phyloP scores from a whole-genome alignment of 768 basidiomycete species.

The Tulasnella sp. region DNA sequence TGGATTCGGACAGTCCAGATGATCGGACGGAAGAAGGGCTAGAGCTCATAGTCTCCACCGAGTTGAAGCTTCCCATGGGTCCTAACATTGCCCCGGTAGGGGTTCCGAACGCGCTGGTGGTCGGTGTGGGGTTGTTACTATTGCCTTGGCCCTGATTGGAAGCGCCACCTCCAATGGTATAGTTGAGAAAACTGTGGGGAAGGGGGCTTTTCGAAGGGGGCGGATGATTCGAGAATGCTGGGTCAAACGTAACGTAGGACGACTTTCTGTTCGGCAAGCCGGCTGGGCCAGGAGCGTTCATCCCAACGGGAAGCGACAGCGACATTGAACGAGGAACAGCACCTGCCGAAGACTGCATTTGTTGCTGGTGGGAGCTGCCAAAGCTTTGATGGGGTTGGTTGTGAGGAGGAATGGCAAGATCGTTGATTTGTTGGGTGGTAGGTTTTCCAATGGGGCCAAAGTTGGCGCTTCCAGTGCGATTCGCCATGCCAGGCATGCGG shows the following conservation, averaged over 20 bases:
- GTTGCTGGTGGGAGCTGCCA: not conserved
- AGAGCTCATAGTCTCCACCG: conserved; percentile 14
- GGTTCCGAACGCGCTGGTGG: not conserved
- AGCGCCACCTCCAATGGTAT: not conserved
- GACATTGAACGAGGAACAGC: conserved; percentile 6
- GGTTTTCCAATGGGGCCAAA: conserved; percentile 3
- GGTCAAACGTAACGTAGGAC: conserved; percentile 3
- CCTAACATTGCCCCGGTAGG: not conserved
- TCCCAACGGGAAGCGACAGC: conserved; percentile 2
- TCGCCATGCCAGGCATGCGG: too few relatives aligned
- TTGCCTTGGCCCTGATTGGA: not conserved
- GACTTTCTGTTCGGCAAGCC: conserved; percentile 7
- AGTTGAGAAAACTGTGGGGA: conserved; percentile 9
- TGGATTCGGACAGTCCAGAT: not conserved
- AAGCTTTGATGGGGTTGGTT: not conserved
- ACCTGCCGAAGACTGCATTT: conserved; percentile 1
- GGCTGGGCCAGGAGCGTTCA: not conserved
- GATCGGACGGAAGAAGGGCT: conserved; percentile 14
- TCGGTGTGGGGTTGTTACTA: not conserved
- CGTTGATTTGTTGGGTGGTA: conserved; percentile 3
- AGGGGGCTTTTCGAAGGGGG: conserved; percentile 12
- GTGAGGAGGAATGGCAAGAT: not conserved
- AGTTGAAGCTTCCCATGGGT: not conserved
- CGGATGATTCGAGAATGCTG: not conserved
- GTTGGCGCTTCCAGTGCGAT: too few relatives aligned